These are phyloP conservation scores for Picea glauca DNA, from an alignment of 75 land plant genomes.

Conservation along the genomic window DNA sequence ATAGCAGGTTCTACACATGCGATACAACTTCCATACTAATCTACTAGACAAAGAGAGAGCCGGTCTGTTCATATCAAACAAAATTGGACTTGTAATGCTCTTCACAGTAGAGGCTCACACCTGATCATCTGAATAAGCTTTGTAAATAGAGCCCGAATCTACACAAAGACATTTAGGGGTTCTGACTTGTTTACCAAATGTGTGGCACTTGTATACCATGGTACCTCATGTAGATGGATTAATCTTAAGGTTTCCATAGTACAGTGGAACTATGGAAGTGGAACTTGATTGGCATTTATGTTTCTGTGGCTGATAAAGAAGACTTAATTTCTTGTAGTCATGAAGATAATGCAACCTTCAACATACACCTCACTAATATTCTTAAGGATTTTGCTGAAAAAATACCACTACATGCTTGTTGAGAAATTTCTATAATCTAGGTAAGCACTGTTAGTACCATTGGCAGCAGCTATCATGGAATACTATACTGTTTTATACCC, in stretches of 20 bases:
- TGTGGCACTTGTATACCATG: constrained; percentile 97
- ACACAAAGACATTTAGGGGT: constrained; percentile 72
- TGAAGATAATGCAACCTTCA: too few relatives aligned
- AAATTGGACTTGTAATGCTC: too few relatives aligned
- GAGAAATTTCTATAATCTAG: constrained; percentile 74
- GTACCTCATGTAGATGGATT: constrained; percentile 94
- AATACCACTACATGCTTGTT: constrained; percentile 60
- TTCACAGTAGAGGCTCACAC: too few relatives aligned
- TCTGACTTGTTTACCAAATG: constrained; percentile 15
- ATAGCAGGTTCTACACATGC: constrained; percentile 60
- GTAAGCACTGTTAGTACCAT: constrained; percentile 82
- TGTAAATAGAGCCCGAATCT: constrained; percentile 86
- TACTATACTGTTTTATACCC: constrained; percentile 95
- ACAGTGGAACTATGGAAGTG: constrained; percentile 93
- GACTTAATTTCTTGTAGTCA: constrained; percentile 26
- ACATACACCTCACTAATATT: constrained; percentile 47
- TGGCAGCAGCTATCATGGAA: constrained; percentile 99
- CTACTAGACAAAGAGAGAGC: too few relatives aligned
- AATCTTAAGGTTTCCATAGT: constrained; percentile 68
- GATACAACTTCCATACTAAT: constrained; percentile 43
- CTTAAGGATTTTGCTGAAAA: constrained; percentile 80
- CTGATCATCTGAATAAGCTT: constrained; percentile 77
- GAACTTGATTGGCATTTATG: constrained; percentile 89
- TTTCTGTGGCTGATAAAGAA: constrained; percentile 66
- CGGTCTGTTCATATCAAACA: too few relatives aligned